Evolutionary conservation across 192 early-diverging fungal species (phyloP).

Genomic region (Tieghemiomyces parasiticus): DNA sequence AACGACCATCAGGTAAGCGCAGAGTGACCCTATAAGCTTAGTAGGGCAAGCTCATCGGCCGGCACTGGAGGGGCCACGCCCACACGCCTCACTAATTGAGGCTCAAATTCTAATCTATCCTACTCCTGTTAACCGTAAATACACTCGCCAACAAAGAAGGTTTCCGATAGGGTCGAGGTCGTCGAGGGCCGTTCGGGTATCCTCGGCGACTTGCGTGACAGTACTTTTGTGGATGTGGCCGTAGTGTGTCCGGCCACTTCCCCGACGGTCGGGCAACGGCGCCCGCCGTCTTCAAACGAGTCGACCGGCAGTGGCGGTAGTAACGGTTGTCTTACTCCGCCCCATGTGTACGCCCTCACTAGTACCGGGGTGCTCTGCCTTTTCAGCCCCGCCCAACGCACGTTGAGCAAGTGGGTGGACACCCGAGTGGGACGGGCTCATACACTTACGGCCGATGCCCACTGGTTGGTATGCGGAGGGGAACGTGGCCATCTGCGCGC

Average conservation of each 20-base stretch:
- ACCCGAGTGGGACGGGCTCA: constrained; percentile 2
- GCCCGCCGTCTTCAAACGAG: neutral
- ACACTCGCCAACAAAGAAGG: no score
- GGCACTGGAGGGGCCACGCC: no score
- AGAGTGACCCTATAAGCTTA: neutral
- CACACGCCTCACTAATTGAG: no score
- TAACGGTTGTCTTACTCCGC: neutral
- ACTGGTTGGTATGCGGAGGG: constrained; percentile 1
- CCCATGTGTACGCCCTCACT: neutral
- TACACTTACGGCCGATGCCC: neutral
- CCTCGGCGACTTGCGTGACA: constrained; percentile 47
- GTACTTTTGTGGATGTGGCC: constrained; percentile 54
- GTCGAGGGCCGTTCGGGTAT: constrained; percentile 54
- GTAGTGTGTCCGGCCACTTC: neutral
- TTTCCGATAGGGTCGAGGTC: constrained; percentile 17
- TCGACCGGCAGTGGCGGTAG: neutral
- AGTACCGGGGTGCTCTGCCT: neutral
- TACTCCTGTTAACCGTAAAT: no score
- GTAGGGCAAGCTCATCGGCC: no score
- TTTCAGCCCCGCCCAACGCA: constrained; percentile 2
- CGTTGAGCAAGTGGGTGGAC: constrained; percentile 1
- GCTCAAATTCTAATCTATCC: no score
- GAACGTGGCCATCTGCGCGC: neutral
- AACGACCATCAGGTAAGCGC: neutral
- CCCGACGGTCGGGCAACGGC: neutral